phyloP scores from a whole-genome alignment of 805 yeast species.

The Nakazawaea holstii region DNA sequence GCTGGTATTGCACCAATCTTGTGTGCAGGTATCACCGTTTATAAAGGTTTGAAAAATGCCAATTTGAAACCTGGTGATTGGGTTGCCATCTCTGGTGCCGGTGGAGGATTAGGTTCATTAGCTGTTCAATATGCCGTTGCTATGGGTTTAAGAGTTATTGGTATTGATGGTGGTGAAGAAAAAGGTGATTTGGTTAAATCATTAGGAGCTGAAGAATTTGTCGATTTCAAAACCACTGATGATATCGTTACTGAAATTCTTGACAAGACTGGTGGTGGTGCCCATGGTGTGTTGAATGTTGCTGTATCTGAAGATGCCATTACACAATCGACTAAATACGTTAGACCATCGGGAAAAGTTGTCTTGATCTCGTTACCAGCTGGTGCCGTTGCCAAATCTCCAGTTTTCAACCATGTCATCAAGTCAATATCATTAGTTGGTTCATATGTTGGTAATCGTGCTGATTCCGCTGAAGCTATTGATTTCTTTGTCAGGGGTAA shows the following conservation, averaged over 20 bases:
- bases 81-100: conserved; percentile 77
- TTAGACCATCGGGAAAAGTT: conserved; percentile 64
- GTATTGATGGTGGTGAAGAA: conserved; percentile 65
- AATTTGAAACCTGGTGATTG: conserved; percentile 64
- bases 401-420: conserved; percentile 61
- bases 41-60: conserved; percentile 84
- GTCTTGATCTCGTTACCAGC: conserved; percentile 53
- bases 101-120: conserved; percentile 73
- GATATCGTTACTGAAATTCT: conserved; percentile 51
- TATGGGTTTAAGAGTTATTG: conserved; percentile 70
- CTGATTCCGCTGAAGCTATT: conserved; percentile 46
- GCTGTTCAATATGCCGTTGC: conserved; percentile 74
- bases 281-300: conserved; percentile 72
- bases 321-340: conserved; percentile 53
- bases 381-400: conserved; percentile 56
- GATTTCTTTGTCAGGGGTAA: conserved; percentile 11
- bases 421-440: conserved; percentile 60
- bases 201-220: conserved; percentile 63
- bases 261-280: conserved; percentile 64
- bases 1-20: conserved; percentile 76
- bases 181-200: conserved; percentile 48
- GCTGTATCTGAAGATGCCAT: conserved; percentile 70
- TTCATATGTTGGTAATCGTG: conserved; percentile 76
- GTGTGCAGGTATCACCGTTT: conserved; percentile 90
- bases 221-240: conserved; percentile 52